Evolutionary conservation across 495 filamentous ascomycete species (phyloP).

Genomic region (Bombardia bombarda): DNA sequence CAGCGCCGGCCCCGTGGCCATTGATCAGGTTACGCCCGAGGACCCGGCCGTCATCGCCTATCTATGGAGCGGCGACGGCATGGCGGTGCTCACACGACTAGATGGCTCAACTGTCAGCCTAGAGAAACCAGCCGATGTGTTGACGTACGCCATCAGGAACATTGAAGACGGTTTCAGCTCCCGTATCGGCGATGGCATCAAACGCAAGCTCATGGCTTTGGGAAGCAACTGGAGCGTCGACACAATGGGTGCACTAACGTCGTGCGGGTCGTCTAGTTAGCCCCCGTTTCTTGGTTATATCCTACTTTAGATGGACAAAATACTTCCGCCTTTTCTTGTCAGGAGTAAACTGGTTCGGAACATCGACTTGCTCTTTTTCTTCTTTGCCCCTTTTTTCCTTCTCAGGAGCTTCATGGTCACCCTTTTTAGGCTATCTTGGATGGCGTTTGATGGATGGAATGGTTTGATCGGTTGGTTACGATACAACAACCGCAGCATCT

Average conservation of each 20-base stretch:
- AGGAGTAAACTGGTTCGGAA: no score
- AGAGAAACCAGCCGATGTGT: conserved; percentile 31
- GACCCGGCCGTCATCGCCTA: conserved; percentile 29
- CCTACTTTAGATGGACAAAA: no score
- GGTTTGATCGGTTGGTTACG: no score
- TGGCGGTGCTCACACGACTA: conserved; percentile 26
- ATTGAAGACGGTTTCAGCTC: conserved; percentile 35
- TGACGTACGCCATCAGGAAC: conserved; percentile 36
- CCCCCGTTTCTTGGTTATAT: no score
- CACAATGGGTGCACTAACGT: conserved; percentile 1
- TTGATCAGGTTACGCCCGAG: conserved; percentile 33
- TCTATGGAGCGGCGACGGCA: conserved; percentile 29
- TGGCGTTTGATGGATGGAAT: no score
- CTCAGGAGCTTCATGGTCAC: no score
- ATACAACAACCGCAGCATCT: no score
- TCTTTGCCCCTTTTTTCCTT: no score
- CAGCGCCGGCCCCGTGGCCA: conserved; percentile 17
- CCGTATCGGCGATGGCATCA: conserved; percentile 38
- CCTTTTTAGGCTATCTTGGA: no score
- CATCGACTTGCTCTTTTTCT: no score
- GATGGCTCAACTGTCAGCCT: conserved; percentile 23
- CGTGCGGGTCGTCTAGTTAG: no score
- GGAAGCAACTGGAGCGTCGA: conserved; percentile 23
- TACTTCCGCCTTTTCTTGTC: no score
- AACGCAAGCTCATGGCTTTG: conserved; percentile 33